Base-by-base conservation (phyloP, 2,329 filamentous ascomycete genomes). In the Aureobasidium mangrovei region DNA sequence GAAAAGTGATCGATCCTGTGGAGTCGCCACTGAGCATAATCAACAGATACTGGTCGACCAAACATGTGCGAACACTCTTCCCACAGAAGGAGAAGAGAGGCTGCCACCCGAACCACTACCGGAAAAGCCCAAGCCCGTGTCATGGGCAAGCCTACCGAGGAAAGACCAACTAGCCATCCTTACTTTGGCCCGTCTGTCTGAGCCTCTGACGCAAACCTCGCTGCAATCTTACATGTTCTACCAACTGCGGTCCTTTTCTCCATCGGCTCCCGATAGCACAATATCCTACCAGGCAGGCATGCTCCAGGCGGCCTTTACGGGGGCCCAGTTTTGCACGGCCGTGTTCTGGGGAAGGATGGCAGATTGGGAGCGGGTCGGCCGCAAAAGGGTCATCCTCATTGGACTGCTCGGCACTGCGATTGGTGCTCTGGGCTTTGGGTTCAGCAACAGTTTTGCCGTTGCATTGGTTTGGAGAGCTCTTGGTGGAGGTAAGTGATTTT, bases 221-320 rank as follows among this genome's bases (percentile, higher is more conserved):
- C 69, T 90, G 7, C 79, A 86, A 69, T 80, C 86, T 1, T 94
- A 94, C 69, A 83, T 94, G 75, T 94, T 88, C 70, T 94, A 91
- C 69, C 88, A 93, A 67, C 79, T 95, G n/a, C 83, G 82, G 61
- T 91, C 84, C 56, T 91, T 95, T 62, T 57, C 60, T 5, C 75
- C 75, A 2, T 74, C 70, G 26, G 67, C 77, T 24, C 71, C 78
- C 2, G 78, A 83, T 53, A 77, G 77, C 2, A 82, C 79, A 2
- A 90, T 95, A 60, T 81, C 89, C 0, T 77, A 78, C 24, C 88
- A 93, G 66, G 86, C 86, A 1, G 89, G 89, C 38, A 72, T 94
- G 2, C 74, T 95, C 27, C 82, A 87, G 45, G 88, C 85, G 9
- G 83, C 83, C 38, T 95, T 95, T 65, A 91, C 86, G 0, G 85